Evolutionary conservation across 148 eudicot genomes (phyloP).

Genomic region (Rhododendron mucronatum): DNA sequence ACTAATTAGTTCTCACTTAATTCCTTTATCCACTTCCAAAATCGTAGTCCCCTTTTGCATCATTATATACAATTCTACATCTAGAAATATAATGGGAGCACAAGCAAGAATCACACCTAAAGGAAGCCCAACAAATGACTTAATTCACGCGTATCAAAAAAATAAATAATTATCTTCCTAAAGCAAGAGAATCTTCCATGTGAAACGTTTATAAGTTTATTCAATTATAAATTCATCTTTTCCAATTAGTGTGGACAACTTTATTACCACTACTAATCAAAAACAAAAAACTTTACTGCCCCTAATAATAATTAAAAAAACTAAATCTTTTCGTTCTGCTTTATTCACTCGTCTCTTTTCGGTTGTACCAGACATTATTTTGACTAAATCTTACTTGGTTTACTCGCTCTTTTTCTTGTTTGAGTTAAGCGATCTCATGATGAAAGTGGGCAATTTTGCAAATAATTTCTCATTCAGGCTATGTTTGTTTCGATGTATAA

Average conservation of each 20-base stretch:
- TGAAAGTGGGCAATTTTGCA: background rate
- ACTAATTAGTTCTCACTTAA: background rate
- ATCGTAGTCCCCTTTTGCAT: background rate
- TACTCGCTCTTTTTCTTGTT: background rate
- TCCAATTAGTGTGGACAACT: background rate
- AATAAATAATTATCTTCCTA: background rate
- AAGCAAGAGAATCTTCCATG: slow-evolving; percentile 1
- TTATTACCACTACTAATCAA: background rate
- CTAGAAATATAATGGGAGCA: background rate
- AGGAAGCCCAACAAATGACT: background rate
- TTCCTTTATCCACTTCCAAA: background rate
- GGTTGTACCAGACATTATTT: background rate
- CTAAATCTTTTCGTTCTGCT: background rate
- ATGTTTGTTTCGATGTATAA: too few species aligned
- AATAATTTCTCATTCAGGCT: background rate
- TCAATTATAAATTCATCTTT: background rate
- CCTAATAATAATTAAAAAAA: too few species aligned
- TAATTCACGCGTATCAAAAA: background rate
- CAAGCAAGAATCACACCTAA: background rate
- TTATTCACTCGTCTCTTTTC: background rate
- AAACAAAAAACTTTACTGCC: background rate
- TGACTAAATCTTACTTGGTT: background rate
- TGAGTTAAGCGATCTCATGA: background rate
- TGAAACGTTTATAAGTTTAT: background rate
- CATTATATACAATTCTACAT: background rate